Conservation (phyloP, 2,329 filamentous ascomycete species). For the Fusarium nematophilum region DNA sequence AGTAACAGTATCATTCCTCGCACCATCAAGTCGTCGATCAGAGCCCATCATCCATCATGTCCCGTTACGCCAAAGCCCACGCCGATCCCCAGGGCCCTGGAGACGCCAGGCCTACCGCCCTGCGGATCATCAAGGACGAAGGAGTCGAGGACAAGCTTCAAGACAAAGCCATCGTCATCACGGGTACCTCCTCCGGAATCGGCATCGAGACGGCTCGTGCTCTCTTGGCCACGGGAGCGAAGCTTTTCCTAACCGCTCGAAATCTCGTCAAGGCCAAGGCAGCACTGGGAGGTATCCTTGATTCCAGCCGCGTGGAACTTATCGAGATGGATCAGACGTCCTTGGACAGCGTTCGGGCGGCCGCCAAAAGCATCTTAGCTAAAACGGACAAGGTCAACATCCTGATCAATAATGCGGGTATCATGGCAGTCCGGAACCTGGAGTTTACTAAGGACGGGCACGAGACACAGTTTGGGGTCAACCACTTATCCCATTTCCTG, state of each 20-base stretch:
- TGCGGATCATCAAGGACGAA: constrained; percentile 50
- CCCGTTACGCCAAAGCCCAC: constrained; percentile 34
- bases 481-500: constrained; percentile 24
- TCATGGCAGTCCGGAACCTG: neutral
- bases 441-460: constrained; percentile 15
- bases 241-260: constrained; percentile 50
- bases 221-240: constrained; percentile 51
- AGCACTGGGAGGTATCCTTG: constrained; percentile 37
- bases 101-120: constrained; percentile 48
- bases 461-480: constrained; percentile 17
- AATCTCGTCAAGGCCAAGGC: constrained; percentile 48
- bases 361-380: neutral
- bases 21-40: too few relatives aligned
- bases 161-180: constrained; percentile 53
- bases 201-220: constrained; percentile 54
- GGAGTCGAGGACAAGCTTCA: constrained; percentile 36
- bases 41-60: neutral
- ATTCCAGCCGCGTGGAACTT: neutral
- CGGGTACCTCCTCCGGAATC: constrained; percentile 52
- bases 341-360: constrained; percentile 3
- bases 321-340: constrained; percentile 4
- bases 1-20: too few relatives aligned
- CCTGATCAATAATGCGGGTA: constrained; percentile 38
- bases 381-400: constrained; percentile 20
- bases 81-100: constrained; percentile 40